Evolutionary conservation across 1,139 yeast genomes (phyloP), one percentile per base, ranked within the genome.

Genomic region (Debaryomyces coudertii): DNA sequence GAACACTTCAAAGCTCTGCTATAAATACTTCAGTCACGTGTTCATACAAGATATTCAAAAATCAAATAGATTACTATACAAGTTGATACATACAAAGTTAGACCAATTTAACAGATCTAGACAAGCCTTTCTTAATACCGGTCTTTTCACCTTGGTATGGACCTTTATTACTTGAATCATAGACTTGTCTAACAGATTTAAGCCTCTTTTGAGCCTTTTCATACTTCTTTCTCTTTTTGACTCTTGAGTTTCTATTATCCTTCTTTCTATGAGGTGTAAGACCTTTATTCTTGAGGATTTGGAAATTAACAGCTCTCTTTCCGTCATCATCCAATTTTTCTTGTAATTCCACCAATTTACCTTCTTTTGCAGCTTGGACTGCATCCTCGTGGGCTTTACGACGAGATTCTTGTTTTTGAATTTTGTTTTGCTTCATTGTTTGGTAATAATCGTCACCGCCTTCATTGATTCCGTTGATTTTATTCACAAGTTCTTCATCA

Each of bases 171-270:
- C 57, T 60, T 39, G 82, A 84, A 58, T 85, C 80, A 76, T 86
- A 90, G 23, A 90, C 97, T 49, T 89, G 90, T 68, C 97, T 85
- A 53, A 89, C 87, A 49, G 96, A 86, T 63, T 85, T 85, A 65
- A 95, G 85, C 67, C 90, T 90, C 90, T 90, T 92, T 74, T 90
- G 85, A 34, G 99, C 99, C 65, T 82, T 80, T 53, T 90, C 98
- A 73, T 88, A 93, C 82, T 90, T 90, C 83, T 85, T 88, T 79
- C 98, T 87, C 95, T 93, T 93, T 78, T 93, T 93, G 62, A 93
- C 98, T 71, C 99, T 86, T 36, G 98, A 82, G 65, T 93, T 95
- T 71, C 98, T 81, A 75, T 87, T 85, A 56, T 90, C 97, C 77
- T 93, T 93, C 76, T 87, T 87, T 64, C 96, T 81, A 67, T 86